Evolutionary conservation across 306 rosid genomes (phyloP), one percentile per base, ranked within the genome.

Genomic region (Coriaria nepalensis): DNA sequence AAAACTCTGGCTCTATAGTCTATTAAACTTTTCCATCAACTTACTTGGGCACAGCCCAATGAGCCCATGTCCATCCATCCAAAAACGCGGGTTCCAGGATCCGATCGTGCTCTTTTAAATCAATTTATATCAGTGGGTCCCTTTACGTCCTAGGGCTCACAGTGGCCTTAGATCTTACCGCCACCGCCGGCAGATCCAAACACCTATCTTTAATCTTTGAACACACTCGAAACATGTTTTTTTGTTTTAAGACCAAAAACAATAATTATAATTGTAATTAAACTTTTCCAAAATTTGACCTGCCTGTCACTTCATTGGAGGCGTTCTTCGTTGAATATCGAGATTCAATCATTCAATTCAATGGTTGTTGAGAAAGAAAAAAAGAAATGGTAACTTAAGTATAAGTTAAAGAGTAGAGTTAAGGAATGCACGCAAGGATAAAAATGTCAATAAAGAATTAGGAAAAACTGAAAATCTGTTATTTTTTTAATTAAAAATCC

Each of bases 301-400:
- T 65, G 70, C 50, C 41, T 70, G 82, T 82, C 92, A 75, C 92
- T 53, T 75, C 92, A 73, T 64, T 73, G 82, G 73, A 82, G 94
- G 70, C 72, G 72, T 72, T 53, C 75, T 68, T 77, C 67, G 66
- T 77, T 75, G 87, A 87, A 79, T 66, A 35, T 52, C 49, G 67
- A 12, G 70, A 62, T 13, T 12, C 11, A 4, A 0, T n/a, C n/a
- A n/a, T n/a, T n/a, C n/a, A n/a, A n/a, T n/a, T n/a, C n/a, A n/a
- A n/a, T n/a, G n/a, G n/a, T n/a, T 7, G 7, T 7, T 45, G 12
- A 3, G 9, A 12, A 48, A 0, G 2, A n/a, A 49, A 49, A 10
- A 49, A 49, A n/a, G n/a, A 33, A 49, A 34, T 33, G 13, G 7
- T 4, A 38, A n/a, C 0, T 3, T 32, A 12, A 1, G 6, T 6